Percentiles rank a stretch among this genome's conserved stretches.
These are phyloP conservation scores for Fomitopsis serialis DNA, from an alignment of 768 basidiomycete genomes.

Conservation along the genomic window DNA sequence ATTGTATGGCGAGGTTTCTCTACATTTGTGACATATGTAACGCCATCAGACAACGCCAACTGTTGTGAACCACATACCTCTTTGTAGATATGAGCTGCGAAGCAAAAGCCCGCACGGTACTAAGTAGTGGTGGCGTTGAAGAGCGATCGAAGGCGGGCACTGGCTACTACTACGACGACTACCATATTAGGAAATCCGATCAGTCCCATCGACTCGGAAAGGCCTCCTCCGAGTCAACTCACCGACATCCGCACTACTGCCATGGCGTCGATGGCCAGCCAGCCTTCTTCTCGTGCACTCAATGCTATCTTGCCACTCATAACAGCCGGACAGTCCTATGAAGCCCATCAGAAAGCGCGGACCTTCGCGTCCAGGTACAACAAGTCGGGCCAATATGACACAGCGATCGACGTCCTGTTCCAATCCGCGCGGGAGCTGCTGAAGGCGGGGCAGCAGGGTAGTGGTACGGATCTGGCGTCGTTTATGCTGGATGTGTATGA, in stretches of 20 bases:
- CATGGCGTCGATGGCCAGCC: constrained; percentile 7
- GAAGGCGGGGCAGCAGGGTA: constrained; percentile 84
- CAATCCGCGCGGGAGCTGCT: constrained; percentile 83
- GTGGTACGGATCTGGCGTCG: constrained; percentile 78
- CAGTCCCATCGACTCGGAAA: too few species aligned
- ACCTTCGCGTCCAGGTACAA: constrained; percentile 88
- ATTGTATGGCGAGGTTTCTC: too few species aligned
- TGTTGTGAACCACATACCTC: too few species aligned
- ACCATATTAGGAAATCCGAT: too few species aligned
- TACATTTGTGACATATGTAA: too few species aligned
- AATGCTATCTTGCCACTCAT: constrained; percentile 75
- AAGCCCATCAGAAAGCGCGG: constrained; percentile 94
- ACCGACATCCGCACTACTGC: neutral
- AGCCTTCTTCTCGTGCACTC: constrained; percentile 59
- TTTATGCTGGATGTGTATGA: constrained; percentile 86
- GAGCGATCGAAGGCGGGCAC: too few species aligned
- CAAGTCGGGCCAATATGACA: constrained; percentile 76
- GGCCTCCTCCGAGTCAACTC: neutral
- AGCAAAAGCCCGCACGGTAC: too few species aligned
- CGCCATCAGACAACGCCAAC: too few species aligned
- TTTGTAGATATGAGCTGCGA: too few species aligned
- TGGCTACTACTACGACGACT: too few species aligned
- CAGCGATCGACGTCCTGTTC: constrained; percentile 91
- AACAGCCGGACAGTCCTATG: constrained; percentile 67
- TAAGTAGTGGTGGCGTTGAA: too few species aligned